Evolutionary conservation across 2,329 filamentous ascomycete species (phyloP).

Genomic region (Penicillium digitatum): DNA sequence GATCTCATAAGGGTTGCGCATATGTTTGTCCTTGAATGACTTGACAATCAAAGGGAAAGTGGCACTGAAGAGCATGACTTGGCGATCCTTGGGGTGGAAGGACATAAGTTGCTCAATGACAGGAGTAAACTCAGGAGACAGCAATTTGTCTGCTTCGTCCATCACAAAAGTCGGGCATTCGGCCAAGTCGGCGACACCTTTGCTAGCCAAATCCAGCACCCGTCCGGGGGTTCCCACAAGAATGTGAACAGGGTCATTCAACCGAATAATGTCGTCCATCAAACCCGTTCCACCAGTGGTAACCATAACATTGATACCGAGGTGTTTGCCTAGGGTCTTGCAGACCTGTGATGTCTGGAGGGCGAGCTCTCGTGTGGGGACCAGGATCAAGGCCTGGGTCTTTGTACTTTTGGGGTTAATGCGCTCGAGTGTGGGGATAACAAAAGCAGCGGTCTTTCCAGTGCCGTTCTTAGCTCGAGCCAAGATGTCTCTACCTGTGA

Average conservation of each 20-base stretch:
- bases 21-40: conserved; percentile 96
- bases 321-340: conserved; percentile 95
- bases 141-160: conserved; percentile 97
- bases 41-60: conserved; percentile 97
- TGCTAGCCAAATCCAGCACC: conserved; percentile 93
- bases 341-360: conserved; percentile 99
- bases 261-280: conserved; percentile 91
- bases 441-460: conserved; percentile 96
- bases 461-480: conserved; percentile 98
- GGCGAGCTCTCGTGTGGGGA: conserved; percentile 93
- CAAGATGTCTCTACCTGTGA: conserved; percentile 91
- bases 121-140: conserved; percentile 94
- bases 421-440: conserved; percentile 89
- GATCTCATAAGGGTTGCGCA: conserved; percentile 94
- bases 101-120: conserved; percentile 94
- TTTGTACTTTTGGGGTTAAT: conserved; percentile 97
- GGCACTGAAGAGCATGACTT: conserved; percentile 98
- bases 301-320: conserved; percentile 98
- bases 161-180: conserved; percentile 98
- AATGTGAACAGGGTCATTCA: conserved; percentile 93
- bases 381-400: conserved; percentile 92
- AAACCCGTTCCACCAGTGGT: conserved; percentile 93
- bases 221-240: conserved; percentile 95
- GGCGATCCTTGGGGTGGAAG: conserved; percentile 94
- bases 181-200: conserved; percentile 92